phyloP scores from a whole-genome alignment of 2,329 filamentous ascomycete species.

The Nannizziopsis barbatae region DNA sequence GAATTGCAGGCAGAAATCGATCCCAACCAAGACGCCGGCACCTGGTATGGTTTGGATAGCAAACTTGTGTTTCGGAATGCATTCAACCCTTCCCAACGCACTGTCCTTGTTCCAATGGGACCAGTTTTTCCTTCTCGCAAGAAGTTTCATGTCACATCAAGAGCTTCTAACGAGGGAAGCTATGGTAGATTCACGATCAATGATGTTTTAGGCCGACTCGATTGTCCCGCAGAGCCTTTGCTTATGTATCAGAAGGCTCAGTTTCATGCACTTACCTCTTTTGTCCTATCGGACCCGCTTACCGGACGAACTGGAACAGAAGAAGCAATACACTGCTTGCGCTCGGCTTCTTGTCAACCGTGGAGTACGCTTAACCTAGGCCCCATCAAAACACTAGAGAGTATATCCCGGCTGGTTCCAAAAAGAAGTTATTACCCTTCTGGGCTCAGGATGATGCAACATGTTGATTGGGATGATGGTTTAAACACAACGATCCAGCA shows the following conservation, averaged over 20 bases:
- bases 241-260: slow-evolving; percentile 15
- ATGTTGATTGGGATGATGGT: slow-evolving; percentile 31
- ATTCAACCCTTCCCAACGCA: slow-evolving; percentile 19
- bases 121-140: slow-evolving; percentile 14
- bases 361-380: slow-evolving; percentile 11
- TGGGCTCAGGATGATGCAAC: slow-evolving; percentile 35
- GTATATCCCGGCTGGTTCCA: slow-evolving; percentile 25
- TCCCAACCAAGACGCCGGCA: slow-evolving; percentile 35
- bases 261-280: slow-evolving; percentile 27
- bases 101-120: slow-evolving; percentile 34
- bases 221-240: slow-evolving; percentile 26
- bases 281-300: slow-evolving; percentile 21
- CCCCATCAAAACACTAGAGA: slow-evolving; percentile 4
- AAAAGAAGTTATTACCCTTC: slow-evolving; percentile 36
- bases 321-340: slow-evolving; percentile 15
- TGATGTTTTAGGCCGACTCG: slow-evolving; percentile 38
- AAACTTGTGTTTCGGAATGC: slow-evolving; percentile 38
- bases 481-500: slow-evolving; percentile 35
- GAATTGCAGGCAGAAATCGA: slow-evolving; percentile 44
- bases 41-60: slow-evolving; percentile 40
- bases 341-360: slow-evolving; percentile 11
- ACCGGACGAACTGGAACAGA: slow-evolving; percentile 21
- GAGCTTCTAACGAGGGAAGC: slow-evolving; percentile 22
- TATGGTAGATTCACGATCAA: slow-evolving; percentile 43
- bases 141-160: slow-evolving; percentile 28